Base-by-base conservation (phyloP, 306 rosid species). In the Corylus avellana region DNA sequence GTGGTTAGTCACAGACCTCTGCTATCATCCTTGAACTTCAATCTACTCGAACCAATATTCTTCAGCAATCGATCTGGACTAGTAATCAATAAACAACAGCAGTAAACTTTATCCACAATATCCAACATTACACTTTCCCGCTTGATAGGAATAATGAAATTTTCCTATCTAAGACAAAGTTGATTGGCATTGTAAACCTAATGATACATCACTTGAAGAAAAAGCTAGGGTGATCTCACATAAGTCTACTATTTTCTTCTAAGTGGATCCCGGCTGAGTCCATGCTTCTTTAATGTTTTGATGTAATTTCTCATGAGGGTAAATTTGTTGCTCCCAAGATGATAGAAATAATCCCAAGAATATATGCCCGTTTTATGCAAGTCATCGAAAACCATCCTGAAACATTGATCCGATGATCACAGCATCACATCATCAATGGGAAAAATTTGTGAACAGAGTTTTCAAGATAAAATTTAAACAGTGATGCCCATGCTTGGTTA, bases 361-460 rank as follows among this genome's bases (percentile, higher is more conserved):
- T 84, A 88, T 44, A 94, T 94, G 46, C 98, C 97, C 13, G 93
- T 94, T 86, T 90, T 92, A 77, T 91, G 97, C 90, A 92, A 91
- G 86, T 94, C 97, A 72, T 94, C 97, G 14, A 94, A 94, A 74
- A 85, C 67, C 51, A 94, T 78, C 93, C 95, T 92, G 86, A 51
- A 78, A 71, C 71, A 81, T 61, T 82, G 73, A 82, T 32, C 74
- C 81, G 85, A 77, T 32, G 54, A 59, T 18, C 54, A 67, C 69
- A 51, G 57, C 12, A 80, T 27, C 74, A 73, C 55, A 47, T 12
- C 69, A 70, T 62, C 14, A 7, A 27, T 32, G 13, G 70, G 4
- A 29, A 70, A 42, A 2, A 4, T 66, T 2, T 57, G 61, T 8
- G 16, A 14, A 8, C 14, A 0, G 14, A 44, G 20, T 76, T 78